These are phyloP conservation scores for Acidiella bohemica DNA, from an alignment of 495 filamentous ascomycete genomes.

Conservation along the genomic window DNA sequence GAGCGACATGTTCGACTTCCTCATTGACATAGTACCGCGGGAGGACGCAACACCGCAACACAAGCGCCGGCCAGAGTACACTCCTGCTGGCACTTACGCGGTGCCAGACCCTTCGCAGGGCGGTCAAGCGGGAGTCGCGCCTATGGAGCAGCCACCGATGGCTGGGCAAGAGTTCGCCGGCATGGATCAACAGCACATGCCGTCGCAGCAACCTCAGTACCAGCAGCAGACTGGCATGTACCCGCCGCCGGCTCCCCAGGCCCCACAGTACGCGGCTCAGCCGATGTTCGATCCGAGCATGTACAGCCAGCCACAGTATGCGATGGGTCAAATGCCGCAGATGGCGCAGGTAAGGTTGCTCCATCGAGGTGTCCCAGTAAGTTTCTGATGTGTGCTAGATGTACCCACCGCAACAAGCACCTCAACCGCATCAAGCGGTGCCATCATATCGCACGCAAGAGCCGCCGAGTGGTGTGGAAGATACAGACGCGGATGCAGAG, in stretches of 20 bases:
- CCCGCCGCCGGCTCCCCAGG: slow-evolving; percentile 53
- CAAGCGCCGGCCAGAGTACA: slow-evolving; percentile 54
- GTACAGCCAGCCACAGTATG: slow-evolving; percentile 41
- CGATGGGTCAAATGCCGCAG: slow-evolving; percentile 40
- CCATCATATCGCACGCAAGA: slow-evolving; percentile 3
- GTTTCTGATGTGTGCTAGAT: slow-evolving; percentile 4
- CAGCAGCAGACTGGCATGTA: slow-evolving; percentile 73
- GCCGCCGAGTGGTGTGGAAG: slow-evolving; percentile 6
- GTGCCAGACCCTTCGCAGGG: slow-evolving; percentile 8
- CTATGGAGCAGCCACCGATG: slow-evolving; percentile 52
- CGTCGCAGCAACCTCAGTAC: slow-evolving; percentile 37
- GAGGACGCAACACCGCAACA: slow-evolving; percentile 79
- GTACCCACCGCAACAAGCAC: not conserved
- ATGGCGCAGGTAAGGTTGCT: slow-evolving; percentile 42
- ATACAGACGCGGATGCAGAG: slow-evolving; percentile 9
- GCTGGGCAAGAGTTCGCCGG: slow-evolving; percentile 39
- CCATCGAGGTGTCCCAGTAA: slow-evolving; percentile 39
- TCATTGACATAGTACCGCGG: slow-evolving; percentile 95
- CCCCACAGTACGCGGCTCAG: slow-evolving; percentile 8
- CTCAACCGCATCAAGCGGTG: slow-evolving; percentile 11
- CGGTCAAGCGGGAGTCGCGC: slow-evolving; percentile 31
- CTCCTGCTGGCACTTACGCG: slow-evolving; percentile 32
- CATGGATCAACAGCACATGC: slow-evolving; percentile 17
- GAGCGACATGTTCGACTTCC: slow-evolving; percentile 99
- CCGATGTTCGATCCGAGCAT: slow-evolving; percentile 71